Percentiles rank a stretch among this genome's conserved stretches.
Evolutionary conservation across 2,329 filamentous ascomycete genomes (phyloP).

Genomic region (Stachybotrys echinatus): DNA sequence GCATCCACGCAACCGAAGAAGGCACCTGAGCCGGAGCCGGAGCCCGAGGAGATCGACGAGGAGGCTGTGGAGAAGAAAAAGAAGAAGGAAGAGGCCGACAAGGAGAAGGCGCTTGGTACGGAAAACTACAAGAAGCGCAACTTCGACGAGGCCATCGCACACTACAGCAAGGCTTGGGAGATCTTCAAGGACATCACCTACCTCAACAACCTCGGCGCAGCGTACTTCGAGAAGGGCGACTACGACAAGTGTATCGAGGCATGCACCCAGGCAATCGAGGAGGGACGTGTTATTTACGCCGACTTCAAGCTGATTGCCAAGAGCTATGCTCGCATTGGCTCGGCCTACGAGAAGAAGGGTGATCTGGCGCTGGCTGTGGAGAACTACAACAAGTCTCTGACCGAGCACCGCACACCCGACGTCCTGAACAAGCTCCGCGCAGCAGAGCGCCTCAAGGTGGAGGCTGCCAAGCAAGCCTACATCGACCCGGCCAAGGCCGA

Average conservation of each 20-base stretch:
- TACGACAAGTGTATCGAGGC: slow-evolving; percentile 80
- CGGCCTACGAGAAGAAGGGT: slow-evolving; percentile 86
- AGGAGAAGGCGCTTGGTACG: slow-evolving; percentile 90
- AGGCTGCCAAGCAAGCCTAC: slow-evolving; percentile 71
- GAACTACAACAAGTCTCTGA: slow-evolving; percentile 89
- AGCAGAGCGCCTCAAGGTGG: slow-evolving; percentile 81
- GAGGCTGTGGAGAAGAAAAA: slow-evolving; percentile 80
- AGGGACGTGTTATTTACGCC: slow-evolving; percentile 82
- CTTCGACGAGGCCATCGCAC: slow-evolving; percentile 88
- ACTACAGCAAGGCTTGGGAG: slow-evolving; percentile 96
- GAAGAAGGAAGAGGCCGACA: slow-evolving; percentile 87
- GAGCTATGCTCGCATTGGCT: slow-evolving; percentile 92
- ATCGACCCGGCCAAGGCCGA: slow-evolving; percentile 89
- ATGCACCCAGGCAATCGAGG: slow-evolving; percentile 82
- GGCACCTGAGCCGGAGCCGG: slow-evolving; percentile 49
- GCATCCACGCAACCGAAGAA: slow-evolving; percentile 26
- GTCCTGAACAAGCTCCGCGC: slow-evolving; percentile 87
- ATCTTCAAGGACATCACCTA: slow-evolving; percentile 94
- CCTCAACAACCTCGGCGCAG: slow-evolving; percentile 91
- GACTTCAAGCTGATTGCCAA: slow-evolving; percentile 99
- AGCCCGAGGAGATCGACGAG: slow-evolving; percentile 71
- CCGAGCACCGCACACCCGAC: slow-evolving; percentile 93
- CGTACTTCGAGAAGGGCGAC: slow-evolving; percentile 94
- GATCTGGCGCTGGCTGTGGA: slow-evolving; percentile 76
- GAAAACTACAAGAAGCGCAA: slow-evolving; percentile 98